Evolutionary conservation across 164 flowering plant genomes (phyloP), one percentile per base, ranked within the genome.

Genomic region (Chloranthus sessilifolius): DNA sequence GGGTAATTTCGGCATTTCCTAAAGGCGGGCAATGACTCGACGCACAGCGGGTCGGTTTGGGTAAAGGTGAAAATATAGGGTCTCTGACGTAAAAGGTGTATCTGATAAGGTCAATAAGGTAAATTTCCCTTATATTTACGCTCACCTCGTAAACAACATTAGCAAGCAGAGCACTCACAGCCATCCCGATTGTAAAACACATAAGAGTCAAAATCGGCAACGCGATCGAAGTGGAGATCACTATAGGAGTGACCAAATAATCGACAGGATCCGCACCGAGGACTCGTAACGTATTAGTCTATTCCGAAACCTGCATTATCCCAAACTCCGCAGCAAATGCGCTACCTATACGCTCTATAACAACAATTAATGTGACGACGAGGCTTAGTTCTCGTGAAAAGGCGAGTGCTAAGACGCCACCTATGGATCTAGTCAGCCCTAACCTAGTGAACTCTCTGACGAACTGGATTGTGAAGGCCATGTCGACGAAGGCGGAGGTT

Each of bases 291-390:
- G 95, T 85, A 57, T 86, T 97, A 1, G 85, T 92, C 59, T 88
- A 97, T 66, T 92, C 95, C 7, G 97, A 88, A 19, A 92, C 96
- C 64, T 92, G 98, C 98, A 92, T 92, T 12, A 95, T 88, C 12
- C 94, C 98, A 29, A 92, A 46, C 58, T 92, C 98, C 7, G 96
- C 96, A 14, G 95, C 96, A 65, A 76, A 92, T 22, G 96, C 88
- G 65, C 96, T 88, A 3, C 95, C 98, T 24, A 83, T 78, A 7
- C 95, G 83, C 11, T 96, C 96, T 0, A 94, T 96, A 6, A 88
- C 78, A 7, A 91, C 86, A 17, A 91, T 74, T 4, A 90, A 76
- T 33, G 96, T 91, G 46, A 91, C 77, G 21, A 91, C 95, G 5
- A 95, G 98, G 44, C 95, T 91, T 42, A 88, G 66, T 61, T 91